A percentile compares a stretch with the other conserved stretches of the same genome.
phyloP scores from a whole-genome alignment of 2,329 filamentous ascomycete species.

The Trichoderma hamatum region DNA sequence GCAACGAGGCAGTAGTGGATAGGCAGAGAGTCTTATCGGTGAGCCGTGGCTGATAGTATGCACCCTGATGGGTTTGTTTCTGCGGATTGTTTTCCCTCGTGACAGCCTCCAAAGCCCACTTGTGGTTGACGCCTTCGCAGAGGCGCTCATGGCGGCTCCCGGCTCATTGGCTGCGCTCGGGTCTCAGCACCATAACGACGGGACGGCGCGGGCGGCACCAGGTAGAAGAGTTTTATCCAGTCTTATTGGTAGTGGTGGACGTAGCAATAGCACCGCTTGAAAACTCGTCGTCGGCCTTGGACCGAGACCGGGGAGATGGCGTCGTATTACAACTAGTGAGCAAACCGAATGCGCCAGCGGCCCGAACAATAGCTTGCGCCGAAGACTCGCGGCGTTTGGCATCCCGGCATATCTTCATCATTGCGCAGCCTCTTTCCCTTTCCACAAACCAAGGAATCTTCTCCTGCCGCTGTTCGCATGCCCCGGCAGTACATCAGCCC shows the following conservation, averaged over 20 bases:
- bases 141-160: conserved; percentile 7
- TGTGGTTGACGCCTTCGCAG: neutral
- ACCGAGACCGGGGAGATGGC: neutral
- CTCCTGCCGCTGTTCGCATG: neutral
- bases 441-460: neutral
- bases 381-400: neutral
- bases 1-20: neutral
- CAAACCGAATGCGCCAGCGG: neutral
- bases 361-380: neutral
- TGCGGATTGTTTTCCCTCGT: conserved; percentile 14
- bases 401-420: neutral
- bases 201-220: conserved; percentile 26
- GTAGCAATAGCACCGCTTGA: neutral
- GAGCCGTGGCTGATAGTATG: conserved; percentile 1
- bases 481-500: neutral
- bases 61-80: conserved; percentile 20
- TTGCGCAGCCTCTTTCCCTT: too few species aligned
- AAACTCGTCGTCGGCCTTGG: neutral
- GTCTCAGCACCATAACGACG: conserved; percentile 25
- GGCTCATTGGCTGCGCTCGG: conserved; percentile 15
- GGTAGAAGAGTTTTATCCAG: neutral
- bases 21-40: conserved; percentile 2
- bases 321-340: neutral
- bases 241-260: neutral
- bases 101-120: conserved; percentile 3